Evolutionary conservation across 805 yeast genomes (phyloP), one percentile per base, ranked within the genome.

Genomic region (Saturnispora besseyi): DNA sequence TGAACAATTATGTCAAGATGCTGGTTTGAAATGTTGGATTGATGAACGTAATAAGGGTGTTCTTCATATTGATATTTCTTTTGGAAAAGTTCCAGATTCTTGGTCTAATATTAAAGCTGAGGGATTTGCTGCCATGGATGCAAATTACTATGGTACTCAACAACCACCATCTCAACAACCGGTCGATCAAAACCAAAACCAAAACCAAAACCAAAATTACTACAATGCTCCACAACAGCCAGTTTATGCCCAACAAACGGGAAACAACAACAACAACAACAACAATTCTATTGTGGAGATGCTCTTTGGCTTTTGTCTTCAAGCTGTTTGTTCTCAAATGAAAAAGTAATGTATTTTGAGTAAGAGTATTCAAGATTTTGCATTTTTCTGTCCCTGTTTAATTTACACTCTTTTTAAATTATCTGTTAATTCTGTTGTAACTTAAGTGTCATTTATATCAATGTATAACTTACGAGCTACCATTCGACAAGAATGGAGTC

Each of bases 41-140:
- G 91, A 89, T 58, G 71, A 73, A 2, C 76, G 83, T 48, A 91
- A 91, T 63, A 54, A 84, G 2, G 98, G 98, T 31, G 96, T 90
- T 3, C 63, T 90, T 52, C 72, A 85, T 10, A 79, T 90, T 49
- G 84, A 84, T 56, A 73, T 87, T 49, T 57, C 63, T n/a, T 68
- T 70, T 22, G 75, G 78, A 3, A 65, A 66, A 15, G 65, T 76
- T 21, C 81, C 81, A 22, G 59, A 55, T 5, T 54, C 64, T 33
- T 61, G 70, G 72, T 51, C 60, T 21, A 52, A 62, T 50, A 51
- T 59, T 41, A 56, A 58, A 51, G 59, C 64, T 4, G 57, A 62
- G 43, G 68, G 68, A 18, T 55, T 64, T 31, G 68, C 67, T 15
- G 65, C 67, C 3, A 62, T 64, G 68, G 56, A 48, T 33, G 64